phyloP scores from a whole-genome alignment of 768 basidiomycete genomes.

The Phylloporus sp. region DNA sequence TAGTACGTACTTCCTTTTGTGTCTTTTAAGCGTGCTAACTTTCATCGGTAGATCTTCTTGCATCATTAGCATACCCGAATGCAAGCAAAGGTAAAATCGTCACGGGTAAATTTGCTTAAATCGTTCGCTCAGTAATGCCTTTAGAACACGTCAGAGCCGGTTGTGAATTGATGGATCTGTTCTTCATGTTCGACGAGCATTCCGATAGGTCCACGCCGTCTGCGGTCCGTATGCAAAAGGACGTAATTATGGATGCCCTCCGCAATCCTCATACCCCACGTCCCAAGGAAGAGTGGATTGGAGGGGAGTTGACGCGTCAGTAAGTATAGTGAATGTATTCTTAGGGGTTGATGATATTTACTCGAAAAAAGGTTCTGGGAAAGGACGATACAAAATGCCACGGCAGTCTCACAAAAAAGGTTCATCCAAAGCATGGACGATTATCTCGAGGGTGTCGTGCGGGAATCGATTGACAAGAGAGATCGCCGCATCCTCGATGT shows the following conservation, averaged over 20 bases:
- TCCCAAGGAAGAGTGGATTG: constrained; percentile 12
- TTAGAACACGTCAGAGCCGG: constrained; percentile 28
- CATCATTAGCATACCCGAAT: constrained; percentile 3
- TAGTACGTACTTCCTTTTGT: neutral
- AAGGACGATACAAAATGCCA: neutral
- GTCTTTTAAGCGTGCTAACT: neutral
- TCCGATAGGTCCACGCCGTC: too few species aligned
- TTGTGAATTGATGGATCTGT: constrained; percentile 48
- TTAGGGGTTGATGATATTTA: neutral
- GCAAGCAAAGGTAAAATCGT: constrained; percentile 7
- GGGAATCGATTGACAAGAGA: constrained; percentile 34
- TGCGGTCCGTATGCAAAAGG: constrained; percentile 25
- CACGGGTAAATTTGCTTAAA: too few species aligned
- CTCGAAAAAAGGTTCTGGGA: constrained; percentile 10
- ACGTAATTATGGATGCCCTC: constrained; percentile 18
- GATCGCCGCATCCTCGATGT: constrained; percentile 31
- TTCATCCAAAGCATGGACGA: constrained; percentile 35
- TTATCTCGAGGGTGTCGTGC: constrained; percentile 34
- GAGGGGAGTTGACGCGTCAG: constrained; percentile 10
- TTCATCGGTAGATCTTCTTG: constrained; percentile 5
- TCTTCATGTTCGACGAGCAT: too few species aligned
- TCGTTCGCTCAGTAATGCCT: neutral
- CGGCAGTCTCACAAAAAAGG: constrained; percentile 15
- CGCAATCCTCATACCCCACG: constrained; percentile 7
- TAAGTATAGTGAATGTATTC: neutral